Conservation (phyloP, 2,329 filamentous ascomycete species). For the Byssoonygena ceratinophila region DNA sequence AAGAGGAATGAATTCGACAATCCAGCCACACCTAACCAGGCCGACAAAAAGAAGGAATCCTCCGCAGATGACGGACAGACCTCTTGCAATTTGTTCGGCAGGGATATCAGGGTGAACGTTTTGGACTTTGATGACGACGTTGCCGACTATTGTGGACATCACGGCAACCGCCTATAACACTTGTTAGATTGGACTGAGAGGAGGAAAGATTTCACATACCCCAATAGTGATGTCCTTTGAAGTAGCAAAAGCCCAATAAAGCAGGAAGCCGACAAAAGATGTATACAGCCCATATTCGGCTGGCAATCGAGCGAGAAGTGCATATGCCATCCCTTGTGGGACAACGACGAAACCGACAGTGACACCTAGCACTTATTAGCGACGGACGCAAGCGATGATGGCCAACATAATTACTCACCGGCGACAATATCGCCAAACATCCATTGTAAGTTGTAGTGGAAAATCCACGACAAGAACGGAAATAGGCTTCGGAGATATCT, state of each 20-base stretch:
- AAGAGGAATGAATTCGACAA: conserved; percentile 56
- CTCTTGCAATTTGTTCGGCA: conserved; percentile 48
- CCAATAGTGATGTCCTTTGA: conserved; percentile 43
- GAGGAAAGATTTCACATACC: not conserved
- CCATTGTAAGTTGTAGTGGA: conserved; percentile 43
- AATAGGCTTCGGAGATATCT: conserved; percentile 29
- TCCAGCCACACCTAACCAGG: conserved; percentile 52
- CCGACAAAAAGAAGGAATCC: conserved; percentile 51
- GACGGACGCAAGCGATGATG: not conserved
- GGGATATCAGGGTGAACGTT: conserved; percentile 40
- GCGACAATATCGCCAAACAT: conserved; percentile 39
- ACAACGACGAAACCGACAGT: conserved; percentile 49
- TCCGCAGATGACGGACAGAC: conserved; percentile 54
- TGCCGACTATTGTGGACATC: conserved; percentile 54
- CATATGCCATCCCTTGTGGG: conserved; percentile 52
- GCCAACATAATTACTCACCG: conserved; percentile 19
- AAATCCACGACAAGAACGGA: conserved; percentile 43
- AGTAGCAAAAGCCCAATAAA: conserved; percentile 52
- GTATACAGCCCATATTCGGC: conserved; percentile 52
- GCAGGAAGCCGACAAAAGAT: conserved; percentile 47
- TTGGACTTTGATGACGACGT: conserved; percentile 49
- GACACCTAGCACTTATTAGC: conserved; percentile 7
- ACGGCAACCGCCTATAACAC: conserved; percentile 44
- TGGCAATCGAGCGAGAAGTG: conserved; percentile 52
- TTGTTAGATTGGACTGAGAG: conserved; percentile 6